Evolutionary conservation across 2,329 filamentous ascomycete species (phyloP).

Genomic region (Leptographium galeiforme): DNA sequence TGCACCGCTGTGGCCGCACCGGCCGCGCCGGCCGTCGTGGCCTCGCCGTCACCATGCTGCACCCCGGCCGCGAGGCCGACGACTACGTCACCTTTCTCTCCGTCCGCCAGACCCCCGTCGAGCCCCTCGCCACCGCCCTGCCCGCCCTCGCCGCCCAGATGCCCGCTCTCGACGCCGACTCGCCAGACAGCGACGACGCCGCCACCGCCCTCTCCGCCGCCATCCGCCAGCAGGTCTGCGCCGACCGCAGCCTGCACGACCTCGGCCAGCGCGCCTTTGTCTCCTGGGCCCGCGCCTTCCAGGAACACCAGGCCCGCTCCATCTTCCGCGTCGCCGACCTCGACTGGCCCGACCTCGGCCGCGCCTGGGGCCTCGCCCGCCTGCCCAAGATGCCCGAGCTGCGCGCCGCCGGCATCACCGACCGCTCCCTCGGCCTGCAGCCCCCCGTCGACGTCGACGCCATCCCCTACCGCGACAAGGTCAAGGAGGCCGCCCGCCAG

Average conservation of each 20-base stretch:
- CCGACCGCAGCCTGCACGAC: slow-evolving; percentile 61
- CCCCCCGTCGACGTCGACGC: slow-evolving; percentile 48
- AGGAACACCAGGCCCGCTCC: slow-evolving; percentile 77
- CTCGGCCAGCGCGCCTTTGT: slow-evolving; percentile 88
- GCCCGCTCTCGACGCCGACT: not conserved
- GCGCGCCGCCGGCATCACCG: slow-evolving; percentile 54
- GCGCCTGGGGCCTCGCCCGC: slow-evolving; percentile 73
- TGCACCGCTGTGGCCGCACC: slow-evolving; percentile 82
- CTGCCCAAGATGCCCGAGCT: slow-evolving; percentile 92
- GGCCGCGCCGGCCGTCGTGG: slow-evolving; percentile 81
- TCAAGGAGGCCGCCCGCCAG: slow-evolving; percentile 51
- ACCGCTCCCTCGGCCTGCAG: slow-evolving; percentile 44
- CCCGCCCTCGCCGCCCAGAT: slow-evolving; percentile 38
- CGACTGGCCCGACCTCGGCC: slow-evolving; percentile 71
- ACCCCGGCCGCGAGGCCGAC: slow-evolving; percentile 64
- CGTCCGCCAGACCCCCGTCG: slow-evolving; percentile 74
- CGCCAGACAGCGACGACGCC: slow-evolving; percentile 20
- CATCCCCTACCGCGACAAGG: slow-evolving; percentile 60
- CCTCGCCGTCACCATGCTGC: slow-evolving; percentile 73
- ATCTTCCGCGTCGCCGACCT: slow-evolving; percentile 77
- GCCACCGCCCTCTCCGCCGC: slow-evolving; percentile 21
- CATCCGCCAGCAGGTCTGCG: slow-evolving; percentile 24
- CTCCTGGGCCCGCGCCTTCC: slow-evolving; percentile 83
- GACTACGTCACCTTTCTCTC: slow-evolving; percentile 82
- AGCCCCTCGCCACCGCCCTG: slow-evolving; percentile 39